Evolutionary conservation across 768 basidiomycete genomes (phyloP).

Genomic region (Leccinum obscurum): DNA sequence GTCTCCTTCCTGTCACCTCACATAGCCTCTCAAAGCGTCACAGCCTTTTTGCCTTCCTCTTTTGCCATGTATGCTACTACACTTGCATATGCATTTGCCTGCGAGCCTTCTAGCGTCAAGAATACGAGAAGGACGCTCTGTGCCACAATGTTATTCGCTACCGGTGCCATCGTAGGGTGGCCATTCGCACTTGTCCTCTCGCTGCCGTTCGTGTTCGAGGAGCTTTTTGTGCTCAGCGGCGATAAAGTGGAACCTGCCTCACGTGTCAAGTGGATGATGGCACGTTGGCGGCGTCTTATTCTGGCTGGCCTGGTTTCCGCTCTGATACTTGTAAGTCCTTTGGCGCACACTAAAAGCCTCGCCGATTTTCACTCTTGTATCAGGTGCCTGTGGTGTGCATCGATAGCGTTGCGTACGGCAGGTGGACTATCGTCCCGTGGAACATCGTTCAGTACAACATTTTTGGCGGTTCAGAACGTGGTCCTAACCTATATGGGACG

Average conservation of each 20-base stretch:
- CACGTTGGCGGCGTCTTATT: constrained; percentile 60
- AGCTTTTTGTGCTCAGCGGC: constrained; percentile 74
- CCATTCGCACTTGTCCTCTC: constrained; percentile 90
- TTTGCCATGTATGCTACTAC: constrained; percentile 91
- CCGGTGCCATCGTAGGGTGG: constrained; percentile 92
- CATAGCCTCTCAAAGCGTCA: constrained; percentile 14
- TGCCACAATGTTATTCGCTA: constrained; percentile 70
- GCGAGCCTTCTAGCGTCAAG: constrained; percentile 54
- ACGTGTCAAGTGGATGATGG: constrained; percentile 53
- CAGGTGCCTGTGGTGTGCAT: constrained; percentile 83
- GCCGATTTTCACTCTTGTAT: not conserved
- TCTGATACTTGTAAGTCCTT: constrained; percentile 58
- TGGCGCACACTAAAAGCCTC: not conserved
- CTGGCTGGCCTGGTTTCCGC: constrained; percentile 53
- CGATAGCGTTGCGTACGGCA: constrained; percentile 87
- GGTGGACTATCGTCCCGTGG: constrained; percentile 78
- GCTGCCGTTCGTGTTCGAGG: constrained; percentile 88
- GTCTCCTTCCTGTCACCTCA: not conserved
- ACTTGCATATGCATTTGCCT: constrained; percentile 71
- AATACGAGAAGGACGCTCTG: constrained; percentile 58
- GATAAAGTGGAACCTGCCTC: constrained; percentile 57
- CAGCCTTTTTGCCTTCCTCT: constrained; percentile 93
- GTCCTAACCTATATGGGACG: constrained; percentile 93
- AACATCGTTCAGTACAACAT: constrained; percentile 95
- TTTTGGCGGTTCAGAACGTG: constrained; percentile 73